Conservation (phyloP, 768 basidiomycete species). For the Leucosporidium scottii region DNA sequence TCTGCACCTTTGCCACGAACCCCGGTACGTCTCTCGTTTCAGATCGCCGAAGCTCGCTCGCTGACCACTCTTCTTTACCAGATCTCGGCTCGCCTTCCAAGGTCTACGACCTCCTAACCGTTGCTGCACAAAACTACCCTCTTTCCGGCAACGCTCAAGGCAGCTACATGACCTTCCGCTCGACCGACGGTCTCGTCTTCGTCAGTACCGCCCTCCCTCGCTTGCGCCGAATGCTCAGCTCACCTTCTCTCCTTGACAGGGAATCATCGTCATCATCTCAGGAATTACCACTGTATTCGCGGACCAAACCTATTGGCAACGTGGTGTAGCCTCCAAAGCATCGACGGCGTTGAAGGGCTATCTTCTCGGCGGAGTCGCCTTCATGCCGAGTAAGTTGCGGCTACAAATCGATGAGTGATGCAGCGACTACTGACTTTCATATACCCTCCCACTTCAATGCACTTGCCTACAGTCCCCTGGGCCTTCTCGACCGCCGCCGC, state of each 20-base stretch:
- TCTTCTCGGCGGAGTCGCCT: neutral
- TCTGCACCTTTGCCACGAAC: conserved; percentile 42
- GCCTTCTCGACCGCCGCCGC: too few species aligned
- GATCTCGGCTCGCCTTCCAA: conserved; percentile 44
- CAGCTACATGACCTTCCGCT: neutral
- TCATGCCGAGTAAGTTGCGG: neutral
- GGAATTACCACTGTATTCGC: neutral
- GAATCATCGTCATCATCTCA: neutral
- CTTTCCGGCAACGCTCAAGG: neutral
- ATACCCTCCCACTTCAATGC: too few species aligned
- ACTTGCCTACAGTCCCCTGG: too few species aligned
- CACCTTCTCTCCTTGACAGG: too few species aligned
- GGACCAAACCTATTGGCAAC: neutral
- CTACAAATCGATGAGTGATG: too few species aligned
- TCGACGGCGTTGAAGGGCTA: neutral
- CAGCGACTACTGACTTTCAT: too few species aligned
- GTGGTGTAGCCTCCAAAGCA: neutral
- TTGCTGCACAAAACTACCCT: neutral
- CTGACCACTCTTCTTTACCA: too few species aligned
- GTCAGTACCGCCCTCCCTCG: neutral
- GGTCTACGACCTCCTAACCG: conserved; percentile 49
- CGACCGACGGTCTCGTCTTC: neutral
- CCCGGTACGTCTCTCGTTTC: conserved; percentile 12
- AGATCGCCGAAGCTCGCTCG: too few species aligned
- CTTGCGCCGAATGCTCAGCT: too few species aligned